Percentiles rank a stretch among this genome's conserved stretches.
Conservation (phyloP, 2,329 filamentous ascomycete species). For the Tolypocladium tundrense region DNA sequence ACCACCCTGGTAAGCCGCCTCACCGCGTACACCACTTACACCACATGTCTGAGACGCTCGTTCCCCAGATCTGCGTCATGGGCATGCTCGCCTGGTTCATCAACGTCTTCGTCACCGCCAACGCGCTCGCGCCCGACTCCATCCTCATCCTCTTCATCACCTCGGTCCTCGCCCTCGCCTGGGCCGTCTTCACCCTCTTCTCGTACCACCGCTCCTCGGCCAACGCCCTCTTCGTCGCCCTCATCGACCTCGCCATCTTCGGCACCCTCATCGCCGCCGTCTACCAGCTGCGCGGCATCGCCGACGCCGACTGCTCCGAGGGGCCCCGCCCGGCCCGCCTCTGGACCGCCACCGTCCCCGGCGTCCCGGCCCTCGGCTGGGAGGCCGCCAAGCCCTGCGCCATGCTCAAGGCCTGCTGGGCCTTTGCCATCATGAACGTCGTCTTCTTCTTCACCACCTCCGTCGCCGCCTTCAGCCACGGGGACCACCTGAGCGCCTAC, state of each 20-base stretch:
- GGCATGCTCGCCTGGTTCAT: constrained; percentile 61
- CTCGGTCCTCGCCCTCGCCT: constrained; percentile 50
- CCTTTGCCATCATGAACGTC: constrained; percentile 79
- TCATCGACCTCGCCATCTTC: constrained; percentile 52
- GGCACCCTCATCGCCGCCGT: constrained; percentile 55
- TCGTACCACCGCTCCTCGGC: constrained; percentile 51
- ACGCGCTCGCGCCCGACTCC: constrained; percentile 49
- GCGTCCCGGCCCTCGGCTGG: constrained; percentile 37
- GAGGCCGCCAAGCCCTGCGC: constrained; percentile 67
- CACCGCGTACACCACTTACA: too few species aligned
- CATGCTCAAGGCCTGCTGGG: constrained; percentile 87
- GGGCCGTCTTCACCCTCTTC: constrained; percentile 56
- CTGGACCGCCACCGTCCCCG: constrained; percentile 50
- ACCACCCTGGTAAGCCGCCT: constrained; percentile 45
- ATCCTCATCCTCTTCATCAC: constrained; percentile 61
- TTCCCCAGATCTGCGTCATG: constrained; percentile 47
- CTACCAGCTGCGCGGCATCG: constrained; percentile 48
- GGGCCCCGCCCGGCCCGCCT: constrained; percentile 36
- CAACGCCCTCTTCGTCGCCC: constrained; percentile 50
- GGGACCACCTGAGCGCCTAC: constrained; percentile 35
- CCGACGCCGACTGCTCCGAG: constrained; percentile 55
- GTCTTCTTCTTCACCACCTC: constrained; percentile 73
- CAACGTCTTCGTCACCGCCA: constrained; percentile 44
- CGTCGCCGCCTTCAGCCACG: constrained; percentile 55
- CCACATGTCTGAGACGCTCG: background rate